These are phyloP conservation scores for Leptographium lundbergii DNA, from an alignment of 2,329 filamentous ascomycete species.

Conservation along the genomic window DNA sequence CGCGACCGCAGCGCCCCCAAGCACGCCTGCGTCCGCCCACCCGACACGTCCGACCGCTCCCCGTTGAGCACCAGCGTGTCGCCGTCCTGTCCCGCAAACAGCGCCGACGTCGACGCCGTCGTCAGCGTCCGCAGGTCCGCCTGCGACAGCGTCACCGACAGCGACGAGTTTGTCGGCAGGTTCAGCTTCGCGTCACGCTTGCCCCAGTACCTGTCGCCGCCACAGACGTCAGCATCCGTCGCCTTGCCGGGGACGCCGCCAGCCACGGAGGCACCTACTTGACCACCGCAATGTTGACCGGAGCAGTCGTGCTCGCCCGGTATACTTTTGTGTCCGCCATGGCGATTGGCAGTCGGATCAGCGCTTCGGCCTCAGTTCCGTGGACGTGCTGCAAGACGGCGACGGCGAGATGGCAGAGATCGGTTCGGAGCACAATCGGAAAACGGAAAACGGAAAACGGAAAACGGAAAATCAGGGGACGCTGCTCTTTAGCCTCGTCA, in stretches of 20 bases:
- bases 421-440: not conserved
- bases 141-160: conserved; percentile 93
- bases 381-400: too few relatives aligned
- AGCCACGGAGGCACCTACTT: conserved; percentile 64
- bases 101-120: conserved; percentile 76
- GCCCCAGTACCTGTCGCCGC: conserved; percentile 74
- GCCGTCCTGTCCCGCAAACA: conserved; percentile 43
- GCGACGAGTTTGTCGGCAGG: conserved; percentile 92
- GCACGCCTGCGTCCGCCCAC: conserved; percentile 87
- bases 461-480: not conserved
- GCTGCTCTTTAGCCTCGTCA: not conserved
- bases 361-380: too few relatives aligned
- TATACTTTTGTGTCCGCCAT: conserved; percentile 47
- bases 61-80: conserved; percentile 78
- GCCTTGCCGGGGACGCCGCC: too few relatives aligned
- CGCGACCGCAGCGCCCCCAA: conserved; percentile 73
- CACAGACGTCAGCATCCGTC: conserved; percentile 2
- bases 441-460: not conserved
- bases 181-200: conserved; percentile 91
- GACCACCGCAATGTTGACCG: conserved; percentile 96
- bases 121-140: conserved; percentile 89
- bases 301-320: conserved; percentile 88
- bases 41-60: conserved; percentile 68
- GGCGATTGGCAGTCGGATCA: not conserved
- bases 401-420: too few relatives aligned